Conservation (phyloP, 768 basidiomycete species). For the Suillus decipiens region DNA sequence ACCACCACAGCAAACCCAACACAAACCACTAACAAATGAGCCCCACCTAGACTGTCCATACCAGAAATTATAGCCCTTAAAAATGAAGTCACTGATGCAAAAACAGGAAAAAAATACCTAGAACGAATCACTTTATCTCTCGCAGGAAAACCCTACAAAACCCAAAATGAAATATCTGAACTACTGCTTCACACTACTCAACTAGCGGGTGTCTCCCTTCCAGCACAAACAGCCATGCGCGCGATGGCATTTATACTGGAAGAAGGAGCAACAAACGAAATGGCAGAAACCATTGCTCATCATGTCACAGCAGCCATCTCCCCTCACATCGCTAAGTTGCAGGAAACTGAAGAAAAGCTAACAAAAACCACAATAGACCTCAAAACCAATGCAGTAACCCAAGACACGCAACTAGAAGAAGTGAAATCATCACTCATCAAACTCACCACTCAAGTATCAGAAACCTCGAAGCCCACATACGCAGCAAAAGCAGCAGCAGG, state of each 20-base stretch:
- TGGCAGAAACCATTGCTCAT: too few relatives aligned
- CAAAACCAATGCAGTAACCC: neutral
- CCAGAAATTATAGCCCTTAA: neutral
- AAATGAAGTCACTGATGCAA: neutral
- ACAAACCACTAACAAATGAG: neutral
- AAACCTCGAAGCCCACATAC: neutral
- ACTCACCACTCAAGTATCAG: neutral
- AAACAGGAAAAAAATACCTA: neutral
- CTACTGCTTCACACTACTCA: neutral
- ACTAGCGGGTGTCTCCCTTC: neutral
- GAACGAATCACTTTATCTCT: neutral
- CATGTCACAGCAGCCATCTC: neutral
- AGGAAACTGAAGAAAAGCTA: neutral
- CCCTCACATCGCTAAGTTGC: neutral
- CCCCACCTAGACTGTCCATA: neutral
- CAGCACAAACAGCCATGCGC: neutral
- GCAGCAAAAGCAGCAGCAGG: neutral
- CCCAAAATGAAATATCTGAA: neutral
- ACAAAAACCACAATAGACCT: neutral
- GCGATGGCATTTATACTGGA: neutral
- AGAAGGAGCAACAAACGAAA: neutral
- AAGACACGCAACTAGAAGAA: constrained; percentile 1
- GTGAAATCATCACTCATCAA: neutral
- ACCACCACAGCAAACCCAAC: neutral
- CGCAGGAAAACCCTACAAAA: neutral